A percentile compares a stretch with the other conserved stretches of the same genome.
These are phyloP conservation scores for Suillus discolor DNA, from an alignment of 768 basidiomycete species.

Conservation along the genomic window DNA sequence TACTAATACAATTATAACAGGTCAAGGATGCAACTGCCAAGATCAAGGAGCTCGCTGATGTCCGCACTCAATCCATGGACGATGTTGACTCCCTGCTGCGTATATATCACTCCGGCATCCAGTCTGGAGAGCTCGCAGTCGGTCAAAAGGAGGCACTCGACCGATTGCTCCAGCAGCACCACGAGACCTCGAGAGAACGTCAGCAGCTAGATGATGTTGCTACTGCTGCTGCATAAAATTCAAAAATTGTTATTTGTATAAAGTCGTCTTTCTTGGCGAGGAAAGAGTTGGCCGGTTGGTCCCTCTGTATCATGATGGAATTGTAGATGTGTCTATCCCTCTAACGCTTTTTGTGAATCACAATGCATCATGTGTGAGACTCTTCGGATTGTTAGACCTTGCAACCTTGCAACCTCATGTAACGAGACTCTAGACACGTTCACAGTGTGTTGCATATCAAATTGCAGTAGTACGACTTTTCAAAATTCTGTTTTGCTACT, in stretches of 20 bases:
- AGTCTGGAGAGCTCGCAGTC: constrained; percentile 87
- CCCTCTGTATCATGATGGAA: not conserved
- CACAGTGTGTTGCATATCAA: too few species aligned
- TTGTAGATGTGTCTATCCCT: not conserved
- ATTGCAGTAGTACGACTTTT: too few species aligned
- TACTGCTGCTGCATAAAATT: constrained; percentile 6
- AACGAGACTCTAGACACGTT: not conserved
- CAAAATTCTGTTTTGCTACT: too few species aligned
- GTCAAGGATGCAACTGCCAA: constrained; percentile 98
- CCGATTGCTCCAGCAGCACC: constrained; percentile 80
- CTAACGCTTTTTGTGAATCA: not conserved
- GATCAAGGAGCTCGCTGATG: constrained; percentile 99
- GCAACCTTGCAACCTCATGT: not conserved
- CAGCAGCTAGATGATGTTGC: constrained; percentile 13
- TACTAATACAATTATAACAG: constrained; percentile 35
- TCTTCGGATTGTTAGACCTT: not conserved
- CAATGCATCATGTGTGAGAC: not conserved
- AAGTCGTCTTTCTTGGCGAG: not conserved
- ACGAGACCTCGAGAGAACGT: constrained; percentile 32
- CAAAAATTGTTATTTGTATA: not conserved
- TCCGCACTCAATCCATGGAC: constrained; percentile 98
- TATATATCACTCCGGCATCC: constrained; percentile 93
- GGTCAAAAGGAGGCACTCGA: constrained; percentile 95
- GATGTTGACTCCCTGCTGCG: constrained; percentile 97
- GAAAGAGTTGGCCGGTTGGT: not conserved